Evolutionary conservation across 768 basidiomycete species (phyloP).

Genomic region (Boletellus ananiceps): DNA sequence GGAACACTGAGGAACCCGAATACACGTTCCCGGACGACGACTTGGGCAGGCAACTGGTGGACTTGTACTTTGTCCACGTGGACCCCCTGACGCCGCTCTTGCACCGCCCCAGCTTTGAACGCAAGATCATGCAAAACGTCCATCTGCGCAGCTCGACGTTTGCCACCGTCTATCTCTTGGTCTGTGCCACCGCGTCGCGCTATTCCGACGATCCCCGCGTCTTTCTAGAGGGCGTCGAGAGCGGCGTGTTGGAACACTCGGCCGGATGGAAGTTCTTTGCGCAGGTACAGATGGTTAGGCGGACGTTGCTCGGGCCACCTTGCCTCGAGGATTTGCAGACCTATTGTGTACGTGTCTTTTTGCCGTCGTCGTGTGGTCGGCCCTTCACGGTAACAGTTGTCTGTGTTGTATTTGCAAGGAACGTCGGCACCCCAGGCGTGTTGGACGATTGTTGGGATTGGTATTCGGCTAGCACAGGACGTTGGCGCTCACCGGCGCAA

Average conservation of each 20-base stretch:
- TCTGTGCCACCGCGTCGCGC: constrained; percentile 67
- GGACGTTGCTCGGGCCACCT: constrained; percentile 52
- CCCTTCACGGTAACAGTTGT: constrained; percentile 36
- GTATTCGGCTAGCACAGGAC: constrained; percentile 55
- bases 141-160: constrained; percentile 52
- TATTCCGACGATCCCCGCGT: constrained; percentile 54
- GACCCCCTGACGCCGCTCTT: constrained; percentile 66
- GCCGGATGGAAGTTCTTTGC: constrained; percentile 49
- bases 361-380: constrained; percentile 4
- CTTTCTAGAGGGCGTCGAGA: constrained; percentile 31
- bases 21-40: constrained; percentile 48
- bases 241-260: constrained; percentile 36
- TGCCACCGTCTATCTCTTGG: constrained; percentile 55
- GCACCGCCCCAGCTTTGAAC: constrained; percentile 66
- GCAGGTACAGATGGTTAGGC: constrained; percentile 55
- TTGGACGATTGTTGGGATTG: constrained; percentile 66
- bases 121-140: constrained; percentile 41
- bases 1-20: constrained; percentile 16
- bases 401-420: constrained; percentile 50
- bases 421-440: constrained; percentile 57
- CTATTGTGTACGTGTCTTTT: constrained; percentile 44
- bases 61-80: constrained; percentile 56
- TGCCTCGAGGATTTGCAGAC: constrained; percentile 69
- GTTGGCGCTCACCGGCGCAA: constrained; percentile 50
- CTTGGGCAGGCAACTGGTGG: constrained; percentile 49